These are phyloP conservation scores for Trifolium pratense DNA, from an alignment of 306 rosid genomes.

Conservation along the genomic window DNA sequence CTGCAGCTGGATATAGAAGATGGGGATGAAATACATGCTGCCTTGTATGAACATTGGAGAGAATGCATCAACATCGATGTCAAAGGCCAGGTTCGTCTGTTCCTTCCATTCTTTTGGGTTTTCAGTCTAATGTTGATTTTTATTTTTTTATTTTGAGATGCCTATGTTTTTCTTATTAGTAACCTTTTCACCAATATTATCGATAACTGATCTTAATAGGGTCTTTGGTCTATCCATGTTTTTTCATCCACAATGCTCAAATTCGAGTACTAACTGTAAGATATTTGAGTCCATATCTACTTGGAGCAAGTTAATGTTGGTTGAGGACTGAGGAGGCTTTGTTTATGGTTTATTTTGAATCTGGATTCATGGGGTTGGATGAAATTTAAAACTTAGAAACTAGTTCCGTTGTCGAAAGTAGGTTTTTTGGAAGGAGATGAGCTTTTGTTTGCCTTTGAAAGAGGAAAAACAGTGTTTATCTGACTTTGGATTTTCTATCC, in stretches of 20 bases:
- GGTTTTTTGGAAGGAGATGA: too few species aligned
- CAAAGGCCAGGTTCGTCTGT: background rate
- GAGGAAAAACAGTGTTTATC: background rate
- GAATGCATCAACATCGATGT: background rate
- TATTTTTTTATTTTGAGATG: background rate
- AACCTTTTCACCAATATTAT: background rate
- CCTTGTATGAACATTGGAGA: background rate
- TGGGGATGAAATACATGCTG: background rate
- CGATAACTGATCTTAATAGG: background rate
- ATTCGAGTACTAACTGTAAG: background rate
- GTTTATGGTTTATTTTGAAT: too few species aligned
- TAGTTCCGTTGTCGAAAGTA: too few species aligned
- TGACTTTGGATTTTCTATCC: background rate
- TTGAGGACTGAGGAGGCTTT: too few species aligned
- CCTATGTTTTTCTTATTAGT: background rate
- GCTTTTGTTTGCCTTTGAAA: background rate
- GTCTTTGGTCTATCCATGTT: background rate
- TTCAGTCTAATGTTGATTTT: background rate
- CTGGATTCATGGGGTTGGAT: too few species aligned
- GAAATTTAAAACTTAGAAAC: too few species aligned
- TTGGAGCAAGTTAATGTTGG: too few species aligned
- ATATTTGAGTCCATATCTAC: background rate
- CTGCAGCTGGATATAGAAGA: background rate
- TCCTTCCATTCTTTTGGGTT: background rate
- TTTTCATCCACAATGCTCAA: background rate